Evolutionary conservation across 169 alveolate genomes (phyloP).

Genomic region (Condylostoma magnum): DNA sequence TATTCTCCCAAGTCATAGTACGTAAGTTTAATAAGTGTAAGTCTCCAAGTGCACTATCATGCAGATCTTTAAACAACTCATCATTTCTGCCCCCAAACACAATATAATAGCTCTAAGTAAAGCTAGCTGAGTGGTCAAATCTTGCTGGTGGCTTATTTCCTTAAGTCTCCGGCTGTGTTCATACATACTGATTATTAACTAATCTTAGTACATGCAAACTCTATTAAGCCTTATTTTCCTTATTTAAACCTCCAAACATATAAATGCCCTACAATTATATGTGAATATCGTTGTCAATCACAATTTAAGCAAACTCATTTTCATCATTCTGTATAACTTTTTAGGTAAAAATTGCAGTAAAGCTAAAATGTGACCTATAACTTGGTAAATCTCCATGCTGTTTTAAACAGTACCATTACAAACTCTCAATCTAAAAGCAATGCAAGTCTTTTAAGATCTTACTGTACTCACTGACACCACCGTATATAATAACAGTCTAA

Average conservation of each 20-base stretch:
- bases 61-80: no score
- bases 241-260: slow-evolving; percentile 15
- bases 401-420: neutral
- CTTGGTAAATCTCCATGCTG: neutral
- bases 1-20: slow-evolving; percentile 67
- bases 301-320: neutral
- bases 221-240: neutral
- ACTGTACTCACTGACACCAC: neutral
- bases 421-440: neutral
- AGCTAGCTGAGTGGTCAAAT: neutral
- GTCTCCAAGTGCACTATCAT: slow-evolving; percentile 79
- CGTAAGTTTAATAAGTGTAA: slow-evolving; percentile 70
- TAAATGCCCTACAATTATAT: slow-evolving; percentile 5
- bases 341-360: neutral
- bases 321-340: neutral
- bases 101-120: neutral
- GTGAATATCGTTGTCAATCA: neutral
- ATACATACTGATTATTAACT: neutral
- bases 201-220: neutral
- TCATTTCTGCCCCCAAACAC: slow-evolving; percentile 29
- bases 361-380: neutral
- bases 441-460: neutral
- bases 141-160: slow-evolving; percentile 6
- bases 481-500: neutral
- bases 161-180: neutral